Percentiles rank a stretch among this genome's conserved stretches.
These are phyloP conservation scores for Suillus discolor DNA, from an alignment of 768 basidiomycete genomes.

Conservation along the genomic window DNA sequence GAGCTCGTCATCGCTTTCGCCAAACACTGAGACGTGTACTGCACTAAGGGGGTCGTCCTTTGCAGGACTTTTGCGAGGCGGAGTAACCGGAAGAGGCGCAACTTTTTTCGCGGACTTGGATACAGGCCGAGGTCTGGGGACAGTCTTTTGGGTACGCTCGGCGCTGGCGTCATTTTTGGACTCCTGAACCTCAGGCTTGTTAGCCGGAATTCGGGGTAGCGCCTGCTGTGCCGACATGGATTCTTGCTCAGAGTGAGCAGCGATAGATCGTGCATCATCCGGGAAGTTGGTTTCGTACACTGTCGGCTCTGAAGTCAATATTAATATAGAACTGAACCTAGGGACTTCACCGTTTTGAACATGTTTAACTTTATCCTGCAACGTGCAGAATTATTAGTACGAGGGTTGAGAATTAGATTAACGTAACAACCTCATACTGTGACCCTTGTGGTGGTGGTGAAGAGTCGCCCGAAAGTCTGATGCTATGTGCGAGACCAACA, in stretches of 20 bases:
- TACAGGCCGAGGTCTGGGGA: constrained; percentile 1
- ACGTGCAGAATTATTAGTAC: neutral
- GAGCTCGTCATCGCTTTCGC: constrained; percentile 24
- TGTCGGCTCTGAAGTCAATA: constrained; percentile 10
- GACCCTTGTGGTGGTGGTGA: constrained; percentile 25
- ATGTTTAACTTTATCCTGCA: constrained; percentile 31
- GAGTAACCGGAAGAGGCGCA: neutral
- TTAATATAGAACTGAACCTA: neutral
- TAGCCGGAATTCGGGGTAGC: neutral
- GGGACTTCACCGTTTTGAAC: constrained; percentile 28
- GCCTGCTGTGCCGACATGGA: neutral
- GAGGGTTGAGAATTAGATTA: neutral
- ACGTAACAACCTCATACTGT: constrained; percentile 27
- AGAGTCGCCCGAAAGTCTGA: constrained; percentile 24
- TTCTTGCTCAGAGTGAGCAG: neutral
- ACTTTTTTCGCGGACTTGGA: neutral
- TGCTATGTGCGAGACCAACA: constrained; percentile 30
- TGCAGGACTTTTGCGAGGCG: neutral
- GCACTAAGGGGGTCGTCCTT: neutral
- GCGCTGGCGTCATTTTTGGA: neutral
- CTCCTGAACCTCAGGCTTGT: neutral
- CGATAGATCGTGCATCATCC: neutral
- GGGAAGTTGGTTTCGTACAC: constrained; percentile 29
- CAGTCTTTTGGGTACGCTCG: neutral
- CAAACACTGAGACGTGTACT: constrained; percentile 20